Base-by-base conservation (phyloP, 2,329 filamentous ascomycete species). In the Paraphoma chrysanthemicola region DNA sequence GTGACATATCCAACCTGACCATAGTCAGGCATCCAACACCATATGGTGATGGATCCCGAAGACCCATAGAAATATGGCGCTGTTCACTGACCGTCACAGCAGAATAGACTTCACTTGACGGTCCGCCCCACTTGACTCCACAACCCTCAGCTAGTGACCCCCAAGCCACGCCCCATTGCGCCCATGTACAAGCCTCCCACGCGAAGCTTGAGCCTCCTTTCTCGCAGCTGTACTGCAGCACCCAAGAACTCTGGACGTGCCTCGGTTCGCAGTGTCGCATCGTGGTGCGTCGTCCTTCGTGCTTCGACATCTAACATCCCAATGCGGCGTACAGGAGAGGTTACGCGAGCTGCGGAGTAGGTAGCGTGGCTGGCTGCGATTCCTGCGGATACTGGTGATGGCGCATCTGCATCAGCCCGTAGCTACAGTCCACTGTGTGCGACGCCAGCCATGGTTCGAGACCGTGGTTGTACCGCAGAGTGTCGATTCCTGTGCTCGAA, bases 401-500 rank as follows among this genome's bases (percentile, higher is more conserved):
- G 39, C 46, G 31, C 30, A 23, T 28, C 2, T 47, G 17, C 12
- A 59, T 75, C 72, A 74, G 28, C 64, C 64, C 45, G 69, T 67
- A 28, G 62, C 53, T 5, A 76, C 68, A 3, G 68, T 71, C 74
- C 74, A 76, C 51, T 74, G 68, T 29, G 72, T 74, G 16, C 73
- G 68, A 44, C 71, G 63, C 73, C 73, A 75, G 45, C 72, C 71
- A 48, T 69, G 64, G 28, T 56, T 68, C 2, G 71, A 69, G 5
- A 64, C 64, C 3, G 70, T 74, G 44, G 69, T 60, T 8, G 64
- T 70, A 17, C 70, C 70, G 43, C 65, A 62, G 8, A 74, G 57
- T 0, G 56, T 54, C 1, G 53, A 29, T 47, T 66, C 57, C 10
- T 49, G 47, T 3, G 50, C 41, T 2, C 66, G 58, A 1, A 59